Evolutionary conservation across 139 green algal species (phyloP).

Genomic region (Tetradesmus lagerheimii): DNA sequence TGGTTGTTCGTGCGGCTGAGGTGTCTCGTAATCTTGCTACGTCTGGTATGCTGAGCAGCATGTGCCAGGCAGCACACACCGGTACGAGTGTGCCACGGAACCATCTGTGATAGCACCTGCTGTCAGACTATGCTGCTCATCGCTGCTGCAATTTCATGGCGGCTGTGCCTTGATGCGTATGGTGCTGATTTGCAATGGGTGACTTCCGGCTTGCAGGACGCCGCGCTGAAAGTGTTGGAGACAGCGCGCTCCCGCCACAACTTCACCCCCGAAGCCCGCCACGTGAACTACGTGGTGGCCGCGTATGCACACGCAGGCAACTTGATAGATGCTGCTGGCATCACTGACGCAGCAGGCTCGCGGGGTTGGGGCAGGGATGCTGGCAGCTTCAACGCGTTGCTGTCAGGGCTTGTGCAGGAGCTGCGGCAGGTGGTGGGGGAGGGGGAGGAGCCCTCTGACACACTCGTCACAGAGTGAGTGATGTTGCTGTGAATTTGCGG

Average conservation of each 20-base stretch:
- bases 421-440: neutral
- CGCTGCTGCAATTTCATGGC: neutral
- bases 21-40: too few species aligned
- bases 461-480: neutral
- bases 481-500: neutral
- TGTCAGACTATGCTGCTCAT: neutral
- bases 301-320: neutral
- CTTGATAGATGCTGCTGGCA: neutral
- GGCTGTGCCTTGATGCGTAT: neutral
- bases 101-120: neutral
- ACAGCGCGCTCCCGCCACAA: neutral
- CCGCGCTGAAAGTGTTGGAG: conserved; percentile 12
- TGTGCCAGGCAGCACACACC: too few species aligned
- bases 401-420: neutral
- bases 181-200: neutral
- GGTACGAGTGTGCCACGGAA: neutral
- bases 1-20: too few species aligned
- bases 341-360: conserved; percentile 24
- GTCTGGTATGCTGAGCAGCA: too few species aligned
- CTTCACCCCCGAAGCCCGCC: conserved; percentile 27
- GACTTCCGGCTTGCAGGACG: neutral
- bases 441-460: neutral
- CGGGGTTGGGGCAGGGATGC: conserved; percentile 34
- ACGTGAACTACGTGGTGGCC: conserved; percentile 31
- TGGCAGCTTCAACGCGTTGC: conserved; percentile 32